Percentiles rank a stretch among this genome's conserved stretches.
Evolutionary conservation across 371 early-diverging fungal species (phyloP).

Genomic region (Zopfochytrium polystomum): DNA sequence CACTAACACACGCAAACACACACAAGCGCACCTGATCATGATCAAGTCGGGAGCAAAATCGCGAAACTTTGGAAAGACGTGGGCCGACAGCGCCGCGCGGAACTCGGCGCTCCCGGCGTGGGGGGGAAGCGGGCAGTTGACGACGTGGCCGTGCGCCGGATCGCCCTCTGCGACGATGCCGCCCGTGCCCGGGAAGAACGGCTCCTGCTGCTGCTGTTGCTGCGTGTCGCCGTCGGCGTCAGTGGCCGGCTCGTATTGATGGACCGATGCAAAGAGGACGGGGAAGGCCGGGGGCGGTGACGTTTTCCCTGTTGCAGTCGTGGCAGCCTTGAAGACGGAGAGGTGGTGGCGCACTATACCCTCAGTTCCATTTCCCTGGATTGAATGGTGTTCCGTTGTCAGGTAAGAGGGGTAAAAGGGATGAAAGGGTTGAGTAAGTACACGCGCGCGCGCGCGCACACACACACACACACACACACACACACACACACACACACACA

Average conservation of each 20-base stretch:
- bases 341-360: conserved; percentile 15
- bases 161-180: background rate
- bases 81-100: background rate
- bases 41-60: conserved; percentile 16
- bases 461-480: too few relatives aligned
- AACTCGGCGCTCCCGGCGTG: background rate
- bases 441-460: too few relatives aligned
- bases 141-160: background rate
- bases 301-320: background rate
- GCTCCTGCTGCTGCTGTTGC: too few relatives aligned
- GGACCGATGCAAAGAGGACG: conserved; percentile 11
- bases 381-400: too few relatives aligned
- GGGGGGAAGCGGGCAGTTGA: conserved; percentile 11
- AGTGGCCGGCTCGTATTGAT: conserved; percentile 6
- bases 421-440: too few relatives aligned
- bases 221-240: too few relatives aligned
- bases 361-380: conserved; percentile 24
- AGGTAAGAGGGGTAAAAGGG: too few relatives aligned
- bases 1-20: too few relatives aligned
- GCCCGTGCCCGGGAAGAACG: conserved; percentile 20
- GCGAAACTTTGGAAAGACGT: conserved; percentile 7
- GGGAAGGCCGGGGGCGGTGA: conserved; percentile 4
- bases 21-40: too few relatives aligned
- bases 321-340: too few relatives aligned
- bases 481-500: too few relatives aligned